Evolutionary conservation across 257 asterid genomes (phyloP).

Genomic region (Marsdenia floribunda): DNA sequence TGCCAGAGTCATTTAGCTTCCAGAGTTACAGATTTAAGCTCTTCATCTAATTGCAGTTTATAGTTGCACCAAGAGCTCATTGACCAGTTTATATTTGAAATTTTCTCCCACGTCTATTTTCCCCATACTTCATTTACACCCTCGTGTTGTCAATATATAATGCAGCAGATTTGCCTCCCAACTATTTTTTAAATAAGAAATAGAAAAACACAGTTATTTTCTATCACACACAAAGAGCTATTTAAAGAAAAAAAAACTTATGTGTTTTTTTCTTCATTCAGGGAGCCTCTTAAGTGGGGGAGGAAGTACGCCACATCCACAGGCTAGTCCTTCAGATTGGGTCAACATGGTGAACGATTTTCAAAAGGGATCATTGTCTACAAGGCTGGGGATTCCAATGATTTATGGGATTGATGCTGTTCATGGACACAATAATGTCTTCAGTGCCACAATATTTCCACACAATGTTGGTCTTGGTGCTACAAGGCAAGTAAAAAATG

Average conservation of each 20-base stretch:
- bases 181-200: background rate
- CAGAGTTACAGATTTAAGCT: background rate
- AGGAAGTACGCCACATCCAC: slow-evolving; percentile 73
- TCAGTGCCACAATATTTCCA: slow-evolving; percentile 84
- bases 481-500: slow-evolving; percentile 46
- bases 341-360: slow-evolving; percentile 66
- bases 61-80: background rate
- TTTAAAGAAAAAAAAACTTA: background rate
- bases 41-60: background rate
- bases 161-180: background rate
- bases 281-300: slow-evolving; percentile 89
- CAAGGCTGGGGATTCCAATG: slow-evolving; percentile 88
- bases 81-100: background rate
- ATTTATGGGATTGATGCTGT: slow-evolving; percentile 85
- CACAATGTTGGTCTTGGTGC: slow-evolving; percentile 93
- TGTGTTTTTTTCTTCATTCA: slow-evolving; percentile 20
- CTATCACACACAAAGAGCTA: no score
- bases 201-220: background rate
- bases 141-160: background rate
- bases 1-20: background rate
- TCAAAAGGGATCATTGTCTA: slow-evolving; percentile 69
- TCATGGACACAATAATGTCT: slow-evolving; percentile 79
- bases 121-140: background rate
- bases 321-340: slow-evolving; percentile 74
- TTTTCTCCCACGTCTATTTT: background rate